Percentiles rank a stretch among this genome's conserved stretches.
These are phyloP conservation scores for Hypoxylon fragiforme DNA, from an alignment of 495 filamentous ascomycete genomes.

Conservation along the genomic window DNA sequence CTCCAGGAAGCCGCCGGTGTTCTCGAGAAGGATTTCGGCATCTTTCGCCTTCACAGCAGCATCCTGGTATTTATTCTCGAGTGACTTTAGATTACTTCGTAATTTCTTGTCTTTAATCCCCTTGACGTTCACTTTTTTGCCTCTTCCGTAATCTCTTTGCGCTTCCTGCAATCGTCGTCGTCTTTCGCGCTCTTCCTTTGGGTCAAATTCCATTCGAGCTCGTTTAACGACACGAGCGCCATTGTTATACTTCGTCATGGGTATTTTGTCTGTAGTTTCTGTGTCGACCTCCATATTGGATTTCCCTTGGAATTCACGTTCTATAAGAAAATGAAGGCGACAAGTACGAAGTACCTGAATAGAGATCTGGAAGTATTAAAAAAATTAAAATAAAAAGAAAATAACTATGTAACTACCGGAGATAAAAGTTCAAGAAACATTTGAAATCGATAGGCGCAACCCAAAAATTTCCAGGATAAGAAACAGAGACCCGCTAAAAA, in stretches of 20 bases:
- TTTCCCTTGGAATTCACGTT: neutral
- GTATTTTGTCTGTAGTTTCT: neutral
- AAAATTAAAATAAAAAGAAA: too few species aligned
- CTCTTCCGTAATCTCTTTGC: slow-evolving; percentile 80
- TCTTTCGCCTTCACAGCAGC: slow-evolving; percentile 83
- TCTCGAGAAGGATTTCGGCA: slow-evolving; percentile 92
- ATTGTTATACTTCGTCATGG: slow-evolving; percentile 37
- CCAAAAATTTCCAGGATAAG: slow-evolving; percentile 28
- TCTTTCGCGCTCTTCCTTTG: slow-evolving; percentile 48
- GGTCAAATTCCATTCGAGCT: slow-evolving; percentile 48
- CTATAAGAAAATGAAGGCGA: neutral
- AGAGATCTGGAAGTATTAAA: too few species aligned
- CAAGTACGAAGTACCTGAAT: neutral
- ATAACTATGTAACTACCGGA: too few species aligned
- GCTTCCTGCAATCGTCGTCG: slow-evolving; percentile 61
- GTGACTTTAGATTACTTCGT: slow-evolving; percentile 70
- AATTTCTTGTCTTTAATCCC: slow-evolving; percentile 82
- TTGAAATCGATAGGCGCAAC: too few species aligned
- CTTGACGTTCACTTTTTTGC: slow-evolving; percentile 64
- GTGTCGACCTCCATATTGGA: slow-evolving; percentile 22
- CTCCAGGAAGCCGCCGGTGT: slow-evolving; percentile 83
- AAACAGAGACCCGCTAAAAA: slow-evolving; percentile 31
- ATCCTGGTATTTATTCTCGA: slow-evolving; percentile 81
- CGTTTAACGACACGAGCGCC: slow-evolving; percentile 50
- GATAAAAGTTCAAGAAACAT: too few species aligned